These are phyloP conservation scores for Globisporangium uncinulatum DNA, from an alignment of 352 stramenopile genomes.

Conservation along the genomic window DNA sequence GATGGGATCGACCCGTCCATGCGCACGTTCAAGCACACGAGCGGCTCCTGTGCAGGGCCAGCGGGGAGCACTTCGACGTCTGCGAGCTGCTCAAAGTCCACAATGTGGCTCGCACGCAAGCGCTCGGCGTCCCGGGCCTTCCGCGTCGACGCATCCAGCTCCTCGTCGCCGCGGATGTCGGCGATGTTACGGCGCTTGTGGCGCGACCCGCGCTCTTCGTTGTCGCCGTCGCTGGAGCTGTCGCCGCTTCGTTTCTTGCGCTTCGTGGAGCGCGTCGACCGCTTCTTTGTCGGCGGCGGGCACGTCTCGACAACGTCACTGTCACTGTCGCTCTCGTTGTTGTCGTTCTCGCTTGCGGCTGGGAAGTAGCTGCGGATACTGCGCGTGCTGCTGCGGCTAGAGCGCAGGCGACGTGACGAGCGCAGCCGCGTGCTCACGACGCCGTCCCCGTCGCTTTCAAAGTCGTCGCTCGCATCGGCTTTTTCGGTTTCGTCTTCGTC, in stretches of 20 bases:
- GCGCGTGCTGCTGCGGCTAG: neutral
- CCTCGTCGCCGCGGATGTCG: conserved; percentile 57
- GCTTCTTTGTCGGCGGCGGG: conserved; percentile 11
- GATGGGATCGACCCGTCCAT: conserved; percentile 31
- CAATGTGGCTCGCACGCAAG: conserved; percentile 30
- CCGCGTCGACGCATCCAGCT: conserved; percentile 58
- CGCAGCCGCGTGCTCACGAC: neutral
- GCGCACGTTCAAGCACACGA: conserved; percentile 57
- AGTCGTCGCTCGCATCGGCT: conserved; percentile 8
- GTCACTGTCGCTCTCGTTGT: conserved; percentile 4
- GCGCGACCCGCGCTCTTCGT: conserved; percentile 21
- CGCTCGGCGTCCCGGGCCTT: conserved; percentile 61
- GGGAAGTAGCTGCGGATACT: conserved; percentile 10
- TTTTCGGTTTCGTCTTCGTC: conserved; percentile 2
- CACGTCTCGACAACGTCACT: conserved; percentile 1
- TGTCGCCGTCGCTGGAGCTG: neutral
- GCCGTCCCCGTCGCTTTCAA: conserved; percentile 1
- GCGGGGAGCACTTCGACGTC: conserved; percentile 22
- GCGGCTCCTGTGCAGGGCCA: conserved; percentile 16
- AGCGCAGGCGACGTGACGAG: neutral
- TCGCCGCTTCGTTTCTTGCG: conserved; percentile 14
- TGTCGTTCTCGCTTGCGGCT: neutral
- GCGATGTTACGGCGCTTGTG: conserved; percentile 61
- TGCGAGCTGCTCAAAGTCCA: conserved; percentile 27
- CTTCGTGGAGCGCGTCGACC: conserved; percentile 16